Percentiles rank a stretch among this genome's conserved stretches.
phyloP scores from a whole-genome alignment of 2,329 filamentous ascomycete species.

The Monosporascus cannonballus region DNA sequence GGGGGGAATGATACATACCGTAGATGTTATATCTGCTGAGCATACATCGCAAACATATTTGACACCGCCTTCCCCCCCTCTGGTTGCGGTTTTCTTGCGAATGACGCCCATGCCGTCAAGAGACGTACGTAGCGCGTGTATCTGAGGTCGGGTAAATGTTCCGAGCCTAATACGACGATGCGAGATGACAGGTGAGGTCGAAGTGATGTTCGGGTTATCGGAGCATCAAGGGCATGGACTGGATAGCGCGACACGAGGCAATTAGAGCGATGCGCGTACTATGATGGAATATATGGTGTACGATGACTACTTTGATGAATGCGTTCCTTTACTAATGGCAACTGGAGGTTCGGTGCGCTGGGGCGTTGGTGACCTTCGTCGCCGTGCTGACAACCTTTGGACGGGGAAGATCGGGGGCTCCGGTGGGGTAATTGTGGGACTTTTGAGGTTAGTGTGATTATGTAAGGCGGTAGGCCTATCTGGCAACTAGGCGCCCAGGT shows the following conservation, averaged over 20 bases:
- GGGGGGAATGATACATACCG: constrained; percentile 51
- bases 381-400: background rate
- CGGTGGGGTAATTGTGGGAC: too few species aligned
- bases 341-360: background rate
- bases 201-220: background rate
- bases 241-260: background rate
- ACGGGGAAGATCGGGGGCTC: too few species aligned
- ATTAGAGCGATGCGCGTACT: background rate
- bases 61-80: constrained; percentile 79
- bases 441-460: too few species aligned
- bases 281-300: background rate
- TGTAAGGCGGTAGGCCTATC: too few species aligned
- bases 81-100: constrained; percentile 85
- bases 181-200: background rate
- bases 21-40: constrained; percentile 93
- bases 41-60: constrained; percentile 98
- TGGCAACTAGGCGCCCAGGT: too few species aligned
- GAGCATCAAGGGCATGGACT: background rate
- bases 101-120: constrained; percentile 74
- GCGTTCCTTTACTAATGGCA: background rate
- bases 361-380: background rate
- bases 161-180: background rate
- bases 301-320: background rate
- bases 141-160: background rate
- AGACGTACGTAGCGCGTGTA: constrained; percentile 6